phyloP scores from a whole-genome alignment of 371 early-diverging fungal genomes.

The Syncephalastrum racemosum region DNA sequence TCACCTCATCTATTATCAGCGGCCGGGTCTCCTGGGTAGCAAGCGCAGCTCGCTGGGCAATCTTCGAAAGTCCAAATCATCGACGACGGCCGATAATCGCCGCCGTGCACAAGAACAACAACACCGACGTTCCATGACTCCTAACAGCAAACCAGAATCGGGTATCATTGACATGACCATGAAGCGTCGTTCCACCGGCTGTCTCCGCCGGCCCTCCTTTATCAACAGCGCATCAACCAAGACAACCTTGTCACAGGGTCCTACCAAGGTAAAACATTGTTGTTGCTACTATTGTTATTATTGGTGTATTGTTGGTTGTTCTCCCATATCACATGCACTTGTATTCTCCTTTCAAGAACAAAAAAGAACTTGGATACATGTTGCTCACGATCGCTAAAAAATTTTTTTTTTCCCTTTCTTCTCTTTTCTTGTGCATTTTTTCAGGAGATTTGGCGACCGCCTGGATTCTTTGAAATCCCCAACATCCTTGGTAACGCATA shows the following conservation, averaged over 20 bases:
- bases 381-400: too few species aligned
- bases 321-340: too few species aligned
- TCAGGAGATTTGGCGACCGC: slow-evolving; percentile 44
- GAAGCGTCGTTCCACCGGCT: slow-evolving; percentile 47
- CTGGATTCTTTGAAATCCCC: slow-evolving; percentile 49
- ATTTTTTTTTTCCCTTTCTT: background rate
- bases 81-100: slow-evolving; percentile 35
- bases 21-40: slow-evolving; percentile 22
- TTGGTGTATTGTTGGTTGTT: too few species aligned
- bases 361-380: too few species aligned
- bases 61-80: slow-evolving; percentile 35
- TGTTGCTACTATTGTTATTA: too few species aligned
- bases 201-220: slow-evolving; percentile 26
- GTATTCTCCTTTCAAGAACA: too few species aligned
- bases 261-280: slow-evolving; percentile 6
- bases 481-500: slow-evolving; percentile 48
- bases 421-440: background rate
- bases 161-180: slow-evolving; percentile 17
- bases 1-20: slow-evolving; percentile 9
- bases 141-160: slow-evolving; percentile 1
- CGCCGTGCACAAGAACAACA: slow-evolving; percentile 10
- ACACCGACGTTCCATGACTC: background rate
- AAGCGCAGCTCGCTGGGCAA: slow-evolving; percentile 39
- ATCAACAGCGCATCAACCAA: slow-evolving; percentile 6
- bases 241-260: too few species aligned